Base-by-base conservation (phyloP, 139 green algal genomes). In the Coelastrella sp. region DNA sequence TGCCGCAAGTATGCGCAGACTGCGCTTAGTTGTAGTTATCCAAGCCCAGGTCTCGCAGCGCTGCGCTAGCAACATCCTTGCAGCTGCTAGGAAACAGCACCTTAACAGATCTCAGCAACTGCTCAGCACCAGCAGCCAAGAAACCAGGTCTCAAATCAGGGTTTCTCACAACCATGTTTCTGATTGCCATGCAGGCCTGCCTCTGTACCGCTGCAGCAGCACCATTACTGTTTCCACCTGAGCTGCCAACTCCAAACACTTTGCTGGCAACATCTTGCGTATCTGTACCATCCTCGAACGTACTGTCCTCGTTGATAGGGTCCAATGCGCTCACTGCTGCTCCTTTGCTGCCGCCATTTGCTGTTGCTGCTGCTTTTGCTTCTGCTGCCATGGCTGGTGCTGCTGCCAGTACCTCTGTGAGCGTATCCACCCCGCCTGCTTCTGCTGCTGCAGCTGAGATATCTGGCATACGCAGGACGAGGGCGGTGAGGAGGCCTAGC, bases 11-110 rank as follows among this genome's bases (percentile, higher is more conserved):
- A 47, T 47, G 32, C 32, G 32, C 32, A 47, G 32, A 47, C 32
- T 47, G 32, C 65, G 16, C 76, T 32, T 16, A 77, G 73, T 97
- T 95, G 94, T 98, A 99, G 77, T 98, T 92, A 19, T 98, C 95
- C 3, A 96, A 90, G 16, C 97, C 97, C 19, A 99, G 91, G 85
- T 99, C 97, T 0, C 97, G 83, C 77, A 98, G 94, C n/a, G 97
- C 97, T 6, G 97, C 97, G 5, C 83, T 90, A 5, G 92, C 96
- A 3, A 97, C 97, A 60, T 99, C 97, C n/a, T 84, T 82, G 92
- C 95, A 98, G 66, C 56, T 81, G 0, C 23, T 64, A 0, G 95
- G 92, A 90, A 95, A 93, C 47, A 75, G 81, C 4, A 56, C 59
- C 93, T 97, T 96, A 5, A 92, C 93, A 22, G 74, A 75, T 0